Conservation (phyloP, 2,329 filamentous ascomycete species). For the Aspergillus felis region DNA sequence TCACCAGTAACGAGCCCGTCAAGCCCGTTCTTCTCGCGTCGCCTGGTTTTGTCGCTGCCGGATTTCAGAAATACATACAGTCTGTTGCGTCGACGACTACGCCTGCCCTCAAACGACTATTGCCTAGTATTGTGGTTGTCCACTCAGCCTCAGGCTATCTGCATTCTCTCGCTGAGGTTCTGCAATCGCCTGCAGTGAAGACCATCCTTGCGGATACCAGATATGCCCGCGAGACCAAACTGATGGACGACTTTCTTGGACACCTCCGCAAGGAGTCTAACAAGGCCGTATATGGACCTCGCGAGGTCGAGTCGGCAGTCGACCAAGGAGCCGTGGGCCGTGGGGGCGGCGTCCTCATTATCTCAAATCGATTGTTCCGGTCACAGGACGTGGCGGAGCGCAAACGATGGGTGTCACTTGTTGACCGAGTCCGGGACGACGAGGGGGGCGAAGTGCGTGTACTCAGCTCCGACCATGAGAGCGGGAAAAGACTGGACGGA, state of each 20-base stretch:
- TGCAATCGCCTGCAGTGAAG: constrained; percentile 75
- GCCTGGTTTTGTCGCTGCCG: constrained; percentile 79
- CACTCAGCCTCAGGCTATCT: constrained; percentile 83
- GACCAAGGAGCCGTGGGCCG: constrained; percentile 83
- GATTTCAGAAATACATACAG: constrained; percentile 73
- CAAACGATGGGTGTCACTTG: constrained; percentile 76
- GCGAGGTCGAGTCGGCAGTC: constrained; percentile 77
- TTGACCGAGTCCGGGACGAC: constrained; percentile 76
- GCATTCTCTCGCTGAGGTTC: constrained; percentile 81
- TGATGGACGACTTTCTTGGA: constrained; percentile 80
- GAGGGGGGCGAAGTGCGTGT: constrained; percentile 84
- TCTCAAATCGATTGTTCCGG: constrained; percentile 84
- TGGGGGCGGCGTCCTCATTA: constrained; percentile 77
- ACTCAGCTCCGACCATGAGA: constrained; percentile 92
- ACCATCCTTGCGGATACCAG: constrained; percentile 79
- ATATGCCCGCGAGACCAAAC: constrained; percentile 74
- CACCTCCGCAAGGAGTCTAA: constrained; percentile 79
- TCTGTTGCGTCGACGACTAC: constrained; percentile 59
- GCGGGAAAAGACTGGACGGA: constrained; percentile 76
- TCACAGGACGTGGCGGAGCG: constrained; percentile 73
- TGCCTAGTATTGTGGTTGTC: constrained; percentile 62
- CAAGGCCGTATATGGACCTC: constrained; percentile 83
- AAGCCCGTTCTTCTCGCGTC: constrained; percentile 76
- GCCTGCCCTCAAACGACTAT: constrained; percentile 60
- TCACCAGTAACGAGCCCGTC: constrained; percentile 32